phyloP scores from a whole-genome alignment of 352 stramenopile species.

The Globisporangium camurandrum region DNA sequence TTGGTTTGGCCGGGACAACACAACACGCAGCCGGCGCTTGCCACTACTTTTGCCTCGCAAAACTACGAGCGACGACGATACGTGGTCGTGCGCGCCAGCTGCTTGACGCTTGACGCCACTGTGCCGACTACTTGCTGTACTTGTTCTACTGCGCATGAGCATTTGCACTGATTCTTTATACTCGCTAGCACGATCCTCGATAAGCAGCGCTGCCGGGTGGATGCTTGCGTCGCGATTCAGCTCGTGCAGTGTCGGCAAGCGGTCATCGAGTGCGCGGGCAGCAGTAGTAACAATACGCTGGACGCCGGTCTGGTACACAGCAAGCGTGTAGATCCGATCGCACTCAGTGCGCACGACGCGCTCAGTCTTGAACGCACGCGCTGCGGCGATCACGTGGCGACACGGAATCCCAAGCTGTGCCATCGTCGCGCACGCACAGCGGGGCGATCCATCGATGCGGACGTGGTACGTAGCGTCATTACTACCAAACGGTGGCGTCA shows the following conservation, averaged over 20 bases:
- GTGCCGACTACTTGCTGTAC: not conserved
- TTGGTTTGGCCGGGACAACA: too few relatives aligned
- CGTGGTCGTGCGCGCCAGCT: too few relatives aligned
- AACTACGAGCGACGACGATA: too few relatives aligned
- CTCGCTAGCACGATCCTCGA: not conserved
- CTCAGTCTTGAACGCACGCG: slow-evolving; percentile 52
- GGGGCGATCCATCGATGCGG: slow-evolving; percentile 42
- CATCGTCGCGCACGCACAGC: slow-evolving; percentile 63
- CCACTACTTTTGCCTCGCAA: too few relatives aligned
- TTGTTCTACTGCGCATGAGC: not conserved
- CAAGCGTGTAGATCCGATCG: slow-evolving; percentile 66
- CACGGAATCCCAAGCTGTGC: slow-evolving; percentile 73
- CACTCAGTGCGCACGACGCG: slow-evolving; percentile 49
- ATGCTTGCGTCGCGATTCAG: slow-evolving; percentile 14
- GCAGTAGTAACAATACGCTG: too few relatives aligned
- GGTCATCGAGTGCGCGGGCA: slow-evolving; percentile 7
- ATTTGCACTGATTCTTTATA: not conserved
- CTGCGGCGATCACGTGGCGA: slow-evolving; percentile 65
- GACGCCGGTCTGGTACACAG: slow-evolving; percentile 23
- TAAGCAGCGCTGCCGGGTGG: slow-evolving; percentile 5
- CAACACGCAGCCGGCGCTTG: too few relatives aligned
- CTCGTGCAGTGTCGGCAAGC: slow-evolving; percentile 7
- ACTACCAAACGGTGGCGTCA: slow-evolving; percentile 46
- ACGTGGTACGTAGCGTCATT: slow-evolving; percentile 60
- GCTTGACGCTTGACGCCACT: too few relatives aligned